A percentile compares a stretch with the other conserved stretches of the same genome.
Conservation (phyloP, 805 yeast species). For the Wickerhamomyces queroliae region DNA sequence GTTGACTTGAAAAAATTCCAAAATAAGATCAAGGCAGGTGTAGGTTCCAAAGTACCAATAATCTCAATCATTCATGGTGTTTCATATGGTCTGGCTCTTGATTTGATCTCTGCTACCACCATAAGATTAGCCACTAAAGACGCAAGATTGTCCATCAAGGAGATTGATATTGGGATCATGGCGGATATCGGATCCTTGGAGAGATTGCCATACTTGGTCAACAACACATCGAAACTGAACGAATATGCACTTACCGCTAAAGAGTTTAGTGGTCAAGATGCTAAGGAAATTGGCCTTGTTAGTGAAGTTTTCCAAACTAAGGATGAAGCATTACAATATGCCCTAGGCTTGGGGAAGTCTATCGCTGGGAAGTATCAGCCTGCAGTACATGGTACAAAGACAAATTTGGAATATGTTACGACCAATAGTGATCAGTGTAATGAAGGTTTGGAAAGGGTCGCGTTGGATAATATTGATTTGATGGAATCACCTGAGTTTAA, state of each 20-base stretch:
- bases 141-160: conserved; percentile 54
- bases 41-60: conserved; percentile 49
- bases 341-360: conserved; percentile 38
- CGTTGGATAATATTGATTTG: conserved; percentile 41
- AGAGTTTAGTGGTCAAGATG: conserved; percentile 47
- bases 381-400: conserved; percentile 63
- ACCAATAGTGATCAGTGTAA: conserved; percentile 31
- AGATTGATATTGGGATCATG: conserved; percentile 66
- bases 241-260: conserved; percentile 62
- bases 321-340: conserved; percentile 42
- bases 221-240: conserved; percentile 50
- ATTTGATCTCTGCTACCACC: conserved; percentile 52
- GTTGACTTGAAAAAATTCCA: conserved; percentile 55
- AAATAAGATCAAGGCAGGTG: conserved; percentile 42
- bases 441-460: conserved; percentile 44
- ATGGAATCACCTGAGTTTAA: no score
- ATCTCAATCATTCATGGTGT: conserved; percentile 64
- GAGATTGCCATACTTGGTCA: conserved; percentile 49
- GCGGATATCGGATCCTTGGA: conserved; percentile 80
- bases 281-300: conserved; percentile 48
- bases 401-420: conserved; percentile 38
- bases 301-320: conserved; percentile 40
- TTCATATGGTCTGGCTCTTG: conserved; percentile 62
- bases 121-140: conserved; percentile 52
- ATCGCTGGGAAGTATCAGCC: conserved; percentile 46